phyloP scores from a whole-genome alignment of 306 rosid species.

The Quercus gilva region DNA sequence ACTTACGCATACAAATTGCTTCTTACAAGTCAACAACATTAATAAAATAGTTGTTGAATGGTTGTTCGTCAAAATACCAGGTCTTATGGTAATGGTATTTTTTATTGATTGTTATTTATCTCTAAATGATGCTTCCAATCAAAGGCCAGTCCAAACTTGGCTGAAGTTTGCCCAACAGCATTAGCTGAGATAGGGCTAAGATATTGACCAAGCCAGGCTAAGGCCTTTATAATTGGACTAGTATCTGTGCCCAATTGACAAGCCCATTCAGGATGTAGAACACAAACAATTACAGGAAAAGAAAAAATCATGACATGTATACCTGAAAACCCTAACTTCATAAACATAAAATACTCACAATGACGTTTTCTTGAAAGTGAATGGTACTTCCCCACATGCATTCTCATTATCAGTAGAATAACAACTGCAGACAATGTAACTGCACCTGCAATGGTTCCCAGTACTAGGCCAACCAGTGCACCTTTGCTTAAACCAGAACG shows the following conservation, averaged over 20 bases:
- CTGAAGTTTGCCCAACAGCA: background rate
- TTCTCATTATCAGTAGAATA: background rate
- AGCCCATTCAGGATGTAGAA: background rate
- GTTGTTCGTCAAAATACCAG: background rate
- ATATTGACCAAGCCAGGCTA: background rate
- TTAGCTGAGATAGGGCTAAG: background rate
- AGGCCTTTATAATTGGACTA: background rate
- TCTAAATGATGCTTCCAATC: background rate
- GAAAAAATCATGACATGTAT: background rate
- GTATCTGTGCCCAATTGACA: background rate
- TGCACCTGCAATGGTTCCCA: conserved; percentile 1
- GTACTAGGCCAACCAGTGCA: background rate
- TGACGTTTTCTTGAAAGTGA: background rate
- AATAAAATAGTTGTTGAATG: background rate
- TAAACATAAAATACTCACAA: background rate
- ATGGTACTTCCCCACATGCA: background rate
- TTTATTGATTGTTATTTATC: background rate
- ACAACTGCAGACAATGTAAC: background rate
- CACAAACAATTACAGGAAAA: background rate
- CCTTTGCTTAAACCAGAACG: background rate
- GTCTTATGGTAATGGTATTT: background rate
- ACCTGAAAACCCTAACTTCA: background rate
- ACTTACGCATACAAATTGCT: background rate
- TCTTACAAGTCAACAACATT: background rate
- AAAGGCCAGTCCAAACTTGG: background rate